Percentiles rank a stretch among this genome's conserved stretches.
Conservation (phyloP, 345 rosid genomes). For the Zanthoxylum bungeanum region DNA sequence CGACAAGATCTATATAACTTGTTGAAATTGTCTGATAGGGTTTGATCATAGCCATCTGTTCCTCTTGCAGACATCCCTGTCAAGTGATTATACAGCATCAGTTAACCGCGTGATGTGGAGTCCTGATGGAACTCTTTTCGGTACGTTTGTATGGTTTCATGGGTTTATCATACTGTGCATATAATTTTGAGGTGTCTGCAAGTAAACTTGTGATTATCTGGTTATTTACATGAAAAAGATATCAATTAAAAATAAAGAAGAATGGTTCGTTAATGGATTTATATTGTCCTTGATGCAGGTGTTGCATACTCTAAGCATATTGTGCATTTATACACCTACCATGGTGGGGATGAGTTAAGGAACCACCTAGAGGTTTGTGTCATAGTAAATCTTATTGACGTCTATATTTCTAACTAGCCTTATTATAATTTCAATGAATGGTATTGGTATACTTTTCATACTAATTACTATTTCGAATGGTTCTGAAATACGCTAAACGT, state of each 20-base stretch:
- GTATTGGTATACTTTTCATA: neutral
- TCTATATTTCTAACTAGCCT: neutral
- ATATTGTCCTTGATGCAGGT: constrained; percentile 41
- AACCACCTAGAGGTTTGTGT: constrained; percentile 70
- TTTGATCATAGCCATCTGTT: constrained; percentile 7
- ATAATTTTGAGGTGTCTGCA: neutral
- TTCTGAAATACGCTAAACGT: neutral
- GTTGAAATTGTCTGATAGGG: constrained; percentile 1
- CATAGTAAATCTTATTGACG: neutral
- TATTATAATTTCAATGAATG: neutral
- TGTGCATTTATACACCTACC: constrained; percentile 70
- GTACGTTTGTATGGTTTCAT: constrained; percentile 33
- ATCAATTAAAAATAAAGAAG: neutral
- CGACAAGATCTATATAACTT: constrained; percentile 12
- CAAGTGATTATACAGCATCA: constrained; percentile 52
- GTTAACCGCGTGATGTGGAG: constrained; percentile 90
- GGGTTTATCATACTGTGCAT: neutral
- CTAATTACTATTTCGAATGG: neutral
- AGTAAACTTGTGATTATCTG: constrained; percentile 5
- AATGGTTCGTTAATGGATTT: constrained; percentile 2
- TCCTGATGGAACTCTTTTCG: constrained; percentile 79
- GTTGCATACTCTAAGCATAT: constrained; percentile 85
- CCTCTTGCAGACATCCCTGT: constrained; percentile 48
- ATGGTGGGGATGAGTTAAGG: constrained; percentile 58
- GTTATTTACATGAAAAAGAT: constrained; percentile 1